A percentile compares a stretch with the other conserved stretches of the same genome.
These are phyloP conservation scores for Hura crepitans DNA, from an alignment of 441 rosid genomes.

Conservation along the genomic window DNA sequence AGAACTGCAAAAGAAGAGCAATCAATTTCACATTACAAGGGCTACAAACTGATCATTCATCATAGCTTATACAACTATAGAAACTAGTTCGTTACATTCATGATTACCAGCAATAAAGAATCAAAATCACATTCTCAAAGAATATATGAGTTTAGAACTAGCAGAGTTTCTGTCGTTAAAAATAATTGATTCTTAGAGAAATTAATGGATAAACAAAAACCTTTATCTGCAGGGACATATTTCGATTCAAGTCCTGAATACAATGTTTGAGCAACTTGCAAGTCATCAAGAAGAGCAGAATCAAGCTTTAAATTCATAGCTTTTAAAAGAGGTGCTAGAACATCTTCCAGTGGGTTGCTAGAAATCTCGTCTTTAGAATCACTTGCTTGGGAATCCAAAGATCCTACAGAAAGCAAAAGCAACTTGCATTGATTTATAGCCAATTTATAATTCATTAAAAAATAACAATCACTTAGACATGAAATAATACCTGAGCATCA, in stretches of 20 bases:
- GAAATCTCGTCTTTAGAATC: conserved; percentile 50
- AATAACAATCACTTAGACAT: conserved; percentile 15
- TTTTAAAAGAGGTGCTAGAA: conserved; percentile 57
- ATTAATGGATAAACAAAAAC: neutral
- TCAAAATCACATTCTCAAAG: neutral
- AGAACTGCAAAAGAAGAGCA: conserved; percentile 38
- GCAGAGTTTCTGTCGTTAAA: too few species aligned
- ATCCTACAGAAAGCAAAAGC: conserved; percentile 44
- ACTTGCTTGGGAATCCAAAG: conserved; percentile 47
- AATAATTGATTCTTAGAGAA: neutral
- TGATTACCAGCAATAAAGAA: neutral
- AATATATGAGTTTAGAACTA: neutral
- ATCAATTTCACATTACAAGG: neutral
- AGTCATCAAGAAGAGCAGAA: conserved; percentile 51
- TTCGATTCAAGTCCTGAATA: neutral
- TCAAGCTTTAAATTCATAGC: conserved; percentile 68
- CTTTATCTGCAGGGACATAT: neutral
- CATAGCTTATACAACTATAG: neutral
- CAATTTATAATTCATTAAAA: conserved; percentile 8
- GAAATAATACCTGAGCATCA: conserved; percentile 51
- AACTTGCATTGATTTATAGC: conserved; percentile 16
- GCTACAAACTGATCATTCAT: neutral
- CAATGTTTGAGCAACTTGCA: conserved; percentile 29
- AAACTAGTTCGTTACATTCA: neutral
- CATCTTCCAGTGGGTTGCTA: conserved; percentile 54